Evolutionary conservation across 2,329 filamentous ascomycete genomes (phyloP).

Genomic region (Pyrenophora teres): DNA sequence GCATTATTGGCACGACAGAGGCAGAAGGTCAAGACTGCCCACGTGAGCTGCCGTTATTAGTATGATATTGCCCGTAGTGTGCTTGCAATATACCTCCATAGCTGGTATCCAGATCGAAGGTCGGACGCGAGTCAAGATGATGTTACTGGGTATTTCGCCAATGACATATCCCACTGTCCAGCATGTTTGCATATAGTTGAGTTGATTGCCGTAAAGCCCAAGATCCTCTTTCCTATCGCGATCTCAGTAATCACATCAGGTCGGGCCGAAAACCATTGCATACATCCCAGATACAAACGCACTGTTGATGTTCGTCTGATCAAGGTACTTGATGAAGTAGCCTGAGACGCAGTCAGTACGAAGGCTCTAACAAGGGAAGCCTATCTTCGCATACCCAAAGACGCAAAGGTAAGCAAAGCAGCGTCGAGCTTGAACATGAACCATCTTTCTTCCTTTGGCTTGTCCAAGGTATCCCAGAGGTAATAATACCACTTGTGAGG

Average conservation of each 20-base stretch:
- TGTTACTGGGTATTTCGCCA: conserved; percentile 28
- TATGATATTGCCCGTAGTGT: neutral
- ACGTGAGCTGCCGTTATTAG: conserved; percentile 7
- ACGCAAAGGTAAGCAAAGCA: conserved; percentile 56
- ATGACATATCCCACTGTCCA: conserved; percentile 65
- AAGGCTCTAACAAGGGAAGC: neutral
- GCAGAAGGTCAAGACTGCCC: conserved; percentile 10
- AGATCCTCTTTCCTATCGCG: conserved; percentile 28
- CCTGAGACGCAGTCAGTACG: neutral
- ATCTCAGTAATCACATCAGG: neutral
- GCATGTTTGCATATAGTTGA: conserved; percentile 56
- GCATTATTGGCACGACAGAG: conserved; percentile 10
- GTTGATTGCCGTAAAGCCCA: conserved; percentile 26
- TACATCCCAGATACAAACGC: conserved; percentile 36
- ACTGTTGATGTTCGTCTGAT: conserved; percentile 32
- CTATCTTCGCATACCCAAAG: conserved; percentile 39
- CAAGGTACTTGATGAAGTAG: conserved; percentile 28
- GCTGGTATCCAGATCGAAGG: conserved; percentile 14
- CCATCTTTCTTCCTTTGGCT: conserved; percentile 26
- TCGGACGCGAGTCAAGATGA: conserved; percentile 29
- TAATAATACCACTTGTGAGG: conserved; percentile 23
- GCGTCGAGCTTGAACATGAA: conserved; percentile 36
- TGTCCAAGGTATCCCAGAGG: conserved; percentile 29
- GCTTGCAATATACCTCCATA: conserved; percentile 9
- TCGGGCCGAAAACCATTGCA: neutral